Evolutionary conservation across 192 early-diverging fungal species (phyloP), one percentile per base, ranked within the genome.

Genomic region (Coemansia umbellata): DNA sequence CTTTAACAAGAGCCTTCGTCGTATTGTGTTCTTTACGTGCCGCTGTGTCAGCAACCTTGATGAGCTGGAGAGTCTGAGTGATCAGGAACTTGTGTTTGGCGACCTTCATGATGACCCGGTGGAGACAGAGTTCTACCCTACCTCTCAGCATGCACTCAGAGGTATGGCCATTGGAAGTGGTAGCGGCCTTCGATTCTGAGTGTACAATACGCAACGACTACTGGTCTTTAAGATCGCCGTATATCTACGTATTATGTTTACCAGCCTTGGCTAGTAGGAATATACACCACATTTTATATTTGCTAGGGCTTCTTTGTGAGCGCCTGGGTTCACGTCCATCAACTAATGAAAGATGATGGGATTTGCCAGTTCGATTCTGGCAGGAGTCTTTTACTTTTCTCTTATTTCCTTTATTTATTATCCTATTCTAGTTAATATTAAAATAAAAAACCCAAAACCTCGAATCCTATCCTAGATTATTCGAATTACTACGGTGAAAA

Each of bases 11-110:
- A 86, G 86, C 57, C 66, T 93, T 60, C 95, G 93, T 67, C 80
- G 93, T 39, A 88, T 98, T 31, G 81, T 98, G 10, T 97, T 94
- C 62, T 90, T 98, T 60, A 92, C 91, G 1, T 87, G 87, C 21
- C 82, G 87, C 58, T 90, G 92, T 39, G 84, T 92, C 49, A 94
- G 91, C 90, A 93, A 91, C 32, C 47, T 71, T 40, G 51, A 63
- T 9, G 65, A 60, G 51, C 26, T 65, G 10, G 73, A 76, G 11
- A 51, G 49, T 28, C n/a, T 54, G 39, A 76, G 67, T 41, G 73
- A 76, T 44, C 57, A 69, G 47, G 73, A 69, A 54, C 55, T 76
- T 10, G 30, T 64, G 28, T 65, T 76, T 52, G 73, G 63, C 13
- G 66, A 69, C 37, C 42, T 76, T 33, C 19, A 60, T 14, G 66